Conservation (phyloP, 2,329 filamentous ascomycete genomes). For the Botrytis sinoallii region DNA sequence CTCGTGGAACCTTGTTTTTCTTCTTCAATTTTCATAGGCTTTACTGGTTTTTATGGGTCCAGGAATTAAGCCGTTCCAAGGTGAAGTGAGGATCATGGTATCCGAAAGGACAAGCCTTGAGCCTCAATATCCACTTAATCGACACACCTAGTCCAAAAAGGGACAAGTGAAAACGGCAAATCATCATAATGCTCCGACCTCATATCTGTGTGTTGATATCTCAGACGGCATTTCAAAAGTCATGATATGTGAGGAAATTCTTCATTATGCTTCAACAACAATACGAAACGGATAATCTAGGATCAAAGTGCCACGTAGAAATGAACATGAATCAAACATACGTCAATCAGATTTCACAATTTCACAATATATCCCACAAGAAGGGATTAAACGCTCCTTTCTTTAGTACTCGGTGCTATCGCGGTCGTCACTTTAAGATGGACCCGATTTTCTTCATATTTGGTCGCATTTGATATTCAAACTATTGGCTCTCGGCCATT, state of each 20-base stretch:
- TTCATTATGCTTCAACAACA: neutral
- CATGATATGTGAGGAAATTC: neutral
- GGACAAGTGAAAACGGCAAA: neutral
- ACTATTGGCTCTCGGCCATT: slow-evolving; percentile 2
- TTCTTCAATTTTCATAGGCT: neutral
- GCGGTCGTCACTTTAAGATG: slow-evolving; percentile 8
- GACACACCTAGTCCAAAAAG: neutral
- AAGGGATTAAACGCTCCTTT: neutral
- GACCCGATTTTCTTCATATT: slow-evolving; percentile 19
- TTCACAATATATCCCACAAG: neutral
- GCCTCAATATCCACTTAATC: slow-evolving; percentile 9
- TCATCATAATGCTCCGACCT: neutral
- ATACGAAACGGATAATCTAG: neutral
- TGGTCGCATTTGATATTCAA: neutral
- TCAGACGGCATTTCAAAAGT: neutral
- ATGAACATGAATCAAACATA: neutral
- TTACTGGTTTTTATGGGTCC: neutral
- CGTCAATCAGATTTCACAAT: neutral
- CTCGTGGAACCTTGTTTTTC: neutral
- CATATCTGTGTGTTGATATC: neutral
- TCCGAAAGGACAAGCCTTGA: slow-evolving; percentile 1
- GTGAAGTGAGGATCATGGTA: neutral
- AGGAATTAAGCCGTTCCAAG: neutral
- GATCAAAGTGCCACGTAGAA: neutral
- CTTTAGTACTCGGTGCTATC: slow-evolving; percentile 17